Percentiles rank a stretch among this genome's conserved stretches.
Evolutionary conservation across 2,329 filamentous ascomycete species (phyloP).

Genomic region (Hypocreales sp.): DNA sequence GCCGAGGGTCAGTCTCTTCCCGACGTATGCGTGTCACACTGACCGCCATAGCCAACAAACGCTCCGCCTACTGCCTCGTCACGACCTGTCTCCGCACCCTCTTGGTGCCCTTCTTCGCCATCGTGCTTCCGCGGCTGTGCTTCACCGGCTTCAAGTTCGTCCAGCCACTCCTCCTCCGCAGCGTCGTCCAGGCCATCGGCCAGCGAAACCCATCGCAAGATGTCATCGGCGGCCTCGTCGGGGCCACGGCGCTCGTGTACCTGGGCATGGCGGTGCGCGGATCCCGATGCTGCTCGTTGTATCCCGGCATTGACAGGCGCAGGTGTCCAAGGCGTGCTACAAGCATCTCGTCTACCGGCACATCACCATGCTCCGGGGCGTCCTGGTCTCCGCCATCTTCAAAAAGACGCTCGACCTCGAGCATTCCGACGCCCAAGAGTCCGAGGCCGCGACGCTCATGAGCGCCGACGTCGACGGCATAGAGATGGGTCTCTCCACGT

Average conservation of each 20-base stretch:
- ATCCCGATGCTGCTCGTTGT: no score
- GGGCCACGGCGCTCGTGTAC: conserved; percentile 21
- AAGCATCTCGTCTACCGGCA: conserved; percentile 15
- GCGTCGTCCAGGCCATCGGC: conserved; percentile 12
- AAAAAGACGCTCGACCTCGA: conserved; percentile 22
- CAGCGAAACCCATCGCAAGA: conserved; percentile 6
- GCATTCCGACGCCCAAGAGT: conserved; percentile 13
- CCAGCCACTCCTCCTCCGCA: conserved; percentile 23
- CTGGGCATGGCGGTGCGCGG: conserved; percentile 23
- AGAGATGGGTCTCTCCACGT: conserved; percentile 6
- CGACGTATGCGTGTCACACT: background rate
- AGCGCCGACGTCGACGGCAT: conserved; percentile 25
- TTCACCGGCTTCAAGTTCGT: conserved; percentile 17
- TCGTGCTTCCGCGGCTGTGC: conserved; percentile 13
- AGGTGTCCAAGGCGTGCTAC: conserved; percentile 9
- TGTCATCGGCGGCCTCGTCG: conserved; percentile 18
- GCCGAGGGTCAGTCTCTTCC: background rate
- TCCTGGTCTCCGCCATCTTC: conserved; percentile 28
- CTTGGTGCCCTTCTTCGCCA: conserved; percentile 4
- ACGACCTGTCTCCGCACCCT: conserved; percentile 4
- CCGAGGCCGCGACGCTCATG: conserved; percentile 25
- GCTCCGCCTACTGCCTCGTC: conserved; percentile 1
- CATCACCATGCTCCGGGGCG: conserved; percentile 15
- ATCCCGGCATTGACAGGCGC: no score
- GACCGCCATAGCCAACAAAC: conserved; percentile 1